Base-by-base conservation (phyloP, 345 rosid genomes). In the Salix caprea region DNA sequence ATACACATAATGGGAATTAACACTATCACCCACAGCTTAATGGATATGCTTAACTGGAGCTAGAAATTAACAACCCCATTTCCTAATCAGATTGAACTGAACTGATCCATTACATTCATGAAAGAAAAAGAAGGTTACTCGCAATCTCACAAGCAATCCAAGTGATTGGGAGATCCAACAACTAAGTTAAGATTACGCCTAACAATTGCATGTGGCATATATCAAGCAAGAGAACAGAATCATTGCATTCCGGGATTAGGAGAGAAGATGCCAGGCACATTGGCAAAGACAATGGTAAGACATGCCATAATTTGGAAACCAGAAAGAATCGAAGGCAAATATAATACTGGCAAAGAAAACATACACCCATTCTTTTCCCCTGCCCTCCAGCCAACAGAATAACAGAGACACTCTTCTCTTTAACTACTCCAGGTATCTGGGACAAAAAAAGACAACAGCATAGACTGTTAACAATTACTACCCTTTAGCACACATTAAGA, bases 311-410 rank as follows among this genome's bases (percentile, higher is more conserved):
- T 5, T 13, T 28, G 40, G 4, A 40, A 39, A 46, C 48, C 19
- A 19, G 5, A 69, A n/a, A 8, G 19, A 24, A 60, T 21, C 67
- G 3, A 24, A 26, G 28, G 67, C 4, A 16, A 74, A 65, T 18
- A 14, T 40, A 40, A 58, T 14, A 4, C 5, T 23, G 40, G 48
- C 62, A 36, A 76, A 42, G 24, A 26, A 34, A 34, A 80, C 91
- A 78, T 86, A 92, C 99, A 64, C 97, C 96, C 97, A 95, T 95
- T 82, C 99, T 80, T 86, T 90, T 95, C 79, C 99, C 99, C 83
- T 84, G 84, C 61, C 97, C 99, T 76, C 99, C 97, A 39, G 99
- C 96, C 84, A 95, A 80, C 69, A 95, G 93, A 81, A 95, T 79
- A 68, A 95, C 96, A 0, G 97, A 95, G 16, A 92, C 97, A 52